Conservation (phyloP, 225 moss, liverwort and hornwort species). For the Ulota crispa region DNA sequence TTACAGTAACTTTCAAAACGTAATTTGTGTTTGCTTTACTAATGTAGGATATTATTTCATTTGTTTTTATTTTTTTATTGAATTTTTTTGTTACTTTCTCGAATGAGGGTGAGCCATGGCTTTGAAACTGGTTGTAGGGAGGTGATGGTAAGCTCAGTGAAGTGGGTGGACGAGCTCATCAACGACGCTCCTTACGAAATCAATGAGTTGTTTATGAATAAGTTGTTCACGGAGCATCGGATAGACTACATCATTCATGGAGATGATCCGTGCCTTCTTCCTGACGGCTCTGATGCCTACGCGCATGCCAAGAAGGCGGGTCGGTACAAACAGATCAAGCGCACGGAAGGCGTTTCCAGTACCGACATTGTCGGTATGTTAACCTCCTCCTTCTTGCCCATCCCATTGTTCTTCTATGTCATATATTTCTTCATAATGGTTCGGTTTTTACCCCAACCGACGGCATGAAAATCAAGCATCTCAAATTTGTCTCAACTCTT, state of each 20-base stretch:
- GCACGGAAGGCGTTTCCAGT: conserved; percentile 98
- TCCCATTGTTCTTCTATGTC: background rate
- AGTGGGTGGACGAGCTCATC: conserved; percentile 95
- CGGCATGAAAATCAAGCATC: too few species aligned
- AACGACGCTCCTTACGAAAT: conserved; percentile 89
- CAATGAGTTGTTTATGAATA: conserved; percentile 92
- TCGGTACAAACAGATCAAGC: conserved; percentile 96
- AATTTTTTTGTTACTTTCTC: background rate
- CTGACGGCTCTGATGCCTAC: conserved; percentile 95
- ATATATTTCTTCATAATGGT: too few species aligned
- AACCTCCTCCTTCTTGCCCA: background rate
- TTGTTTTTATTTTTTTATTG: background rate
- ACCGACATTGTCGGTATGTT: conserved; percentile 91
- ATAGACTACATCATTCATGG: conserved; percentile 99
- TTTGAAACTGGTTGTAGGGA: conserved; percentile 62
- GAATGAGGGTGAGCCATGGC: background rate
- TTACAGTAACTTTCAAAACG: background rate
- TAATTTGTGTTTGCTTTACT: background rate
- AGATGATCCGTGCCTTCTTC: conserved; percentile 96
- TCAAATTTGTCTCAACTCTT: too few species aligned
- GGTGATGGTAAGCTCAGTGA: conserved; percentile 96
- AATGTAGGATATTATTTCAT: background rate
- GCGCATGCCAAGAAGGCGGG: conserved; percentile 95
- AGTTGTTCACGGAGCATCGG: conserved; percentile 79
- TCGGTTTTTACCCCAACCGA: too few species aligned